A percentile compares a stretch with the other conserved stretches of the same genome.
These are phyloP conservation scores for Phaeosphaeriaceae sp. DNA, from an alignment of 2,329 filamentous ascomycete species.

Conservation along the genomic window DNA sequence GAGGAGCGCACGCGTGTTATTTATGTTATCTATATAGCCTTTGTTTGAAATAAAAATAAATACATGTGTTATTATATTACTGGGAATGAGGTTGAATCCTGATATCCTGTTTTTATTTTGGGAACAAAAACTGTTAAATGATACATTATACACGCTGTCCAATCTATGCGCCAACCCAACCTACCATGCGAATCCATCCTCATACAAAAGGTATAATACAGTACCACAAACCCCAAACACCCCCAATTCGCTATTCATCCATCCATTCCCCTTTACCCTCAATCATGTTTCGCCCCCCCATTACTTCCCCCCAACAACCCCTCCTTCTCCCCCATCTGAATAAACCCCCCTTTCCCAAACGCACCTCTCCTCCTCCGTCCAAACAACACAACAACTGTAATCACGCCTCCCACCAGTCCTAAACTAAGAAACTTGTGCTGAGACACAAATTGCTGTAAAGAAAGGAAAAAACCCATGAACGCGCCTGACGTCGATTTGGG, in stretches of 20 bases:
- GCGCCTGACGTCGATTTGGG: conserved; percentile 78
- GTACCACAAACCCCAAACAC: conserved; percentile 4
- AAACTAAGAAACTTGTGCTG: conserved; percentile 56
- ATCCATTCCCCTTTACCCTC: not conserved
- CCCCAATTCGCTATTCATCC: too few species aligned
- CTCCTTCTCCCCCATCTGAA: conserved; percentile 72
- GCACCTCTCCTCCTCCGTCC: conserved; percentile 43
- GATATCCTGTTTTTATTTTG: too few species aligned
- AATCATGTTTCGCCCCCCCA: conserved; percentile 51
- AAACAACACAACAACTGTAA: conserved; percentile 55
- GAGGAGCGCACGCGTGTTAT: too few species aligned
- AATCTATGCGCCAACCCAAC: too few species aligned
- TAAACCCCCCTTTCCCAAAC: conserved; percentile 64
- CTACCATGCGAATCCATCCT: too few species aligned
- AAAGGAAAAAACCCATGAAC: conserved; percentile 71
- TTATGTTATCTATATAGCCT: too few species aligned
- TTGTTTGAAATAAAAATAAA: too few species aligned
- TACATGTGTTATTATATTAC: too few species aligned
- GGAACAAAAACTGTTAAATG: too few species aligned
- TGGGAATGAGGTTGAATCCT: too few species aligned
- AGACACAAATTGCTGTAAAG: conserved; percentile 48
- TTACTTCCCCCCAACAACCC: conserved; percentile 60
- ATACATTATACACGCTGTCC: too few species aligned
- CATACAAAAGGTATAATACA: conserved; percentile 15
- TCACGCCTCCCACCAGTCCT: conserved; percentile 64